phyloP scores from a whole-genome alignment of 179 eudicot genomes.

The Spergularia azorica region DNA sequence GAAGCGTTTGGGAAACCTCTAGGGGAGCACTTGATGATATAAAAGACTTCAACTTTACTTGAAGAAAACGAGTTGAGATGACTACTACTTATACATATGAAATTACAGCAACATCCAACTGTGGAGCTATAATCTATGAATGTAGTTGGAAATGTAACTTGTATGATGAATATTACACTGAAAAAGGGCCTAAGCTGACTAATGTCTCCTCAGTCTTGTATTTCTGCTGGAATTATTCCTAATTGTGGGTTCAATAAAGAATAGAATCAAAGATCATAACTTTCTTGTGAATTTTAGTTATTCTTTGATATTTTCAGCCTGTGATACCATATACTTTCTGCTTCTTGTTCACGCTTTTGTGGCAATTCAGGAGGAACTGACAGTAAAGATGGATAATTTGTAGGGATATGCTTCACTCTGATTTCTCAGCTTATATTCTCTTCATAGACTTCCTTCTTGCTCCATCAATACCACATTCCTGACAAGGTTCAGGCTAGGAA shows the following conservation, averaged over 20 bases:
- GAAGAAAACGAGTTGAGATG: not conserved
- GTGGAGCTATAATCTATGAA: not conserved
- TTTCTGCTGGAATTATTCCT: not conserved
- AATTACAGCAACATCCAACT: not conserved
- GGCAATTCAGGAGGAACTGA: not conserved
- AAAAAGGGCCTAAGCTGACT: not conserved
- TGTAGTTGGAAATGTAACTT: constrained; percentile 1
- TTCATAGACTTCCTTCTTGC: not conserved
- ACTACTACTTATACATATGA: constrained; percentile 8
- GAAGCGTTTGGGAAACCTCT: constrained; percentile 22
- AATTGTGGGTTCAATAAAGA: not conserved
- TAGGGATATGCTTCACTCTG: not conserved
- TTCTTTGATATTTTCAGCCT: not conserved
- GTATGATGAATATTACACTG: not conserved
- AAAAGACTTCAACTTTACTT: not conserved
- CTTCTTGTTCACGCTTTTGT: not conserved
- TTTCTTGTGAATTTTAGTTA: not conserved
- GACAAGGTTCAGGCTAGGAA: constrained; percentile 6
- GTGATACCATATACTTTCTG: too few relatives aligned
- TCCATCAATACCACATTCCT: not conserved
- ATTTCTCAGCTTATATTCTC: constrained; percentile 1
- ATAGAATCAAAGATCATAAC: not conserved
- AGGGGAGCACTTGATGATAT: constrained; percentile 18
- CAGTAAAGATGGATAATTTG: not conserved
- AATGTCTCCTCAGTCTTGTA: not conserved